These are phyloP conservation scores for Thymus quinquecostatus DNA, from an alignment of 257 asterid genomes.

Conservation along the genomic window DNA sequence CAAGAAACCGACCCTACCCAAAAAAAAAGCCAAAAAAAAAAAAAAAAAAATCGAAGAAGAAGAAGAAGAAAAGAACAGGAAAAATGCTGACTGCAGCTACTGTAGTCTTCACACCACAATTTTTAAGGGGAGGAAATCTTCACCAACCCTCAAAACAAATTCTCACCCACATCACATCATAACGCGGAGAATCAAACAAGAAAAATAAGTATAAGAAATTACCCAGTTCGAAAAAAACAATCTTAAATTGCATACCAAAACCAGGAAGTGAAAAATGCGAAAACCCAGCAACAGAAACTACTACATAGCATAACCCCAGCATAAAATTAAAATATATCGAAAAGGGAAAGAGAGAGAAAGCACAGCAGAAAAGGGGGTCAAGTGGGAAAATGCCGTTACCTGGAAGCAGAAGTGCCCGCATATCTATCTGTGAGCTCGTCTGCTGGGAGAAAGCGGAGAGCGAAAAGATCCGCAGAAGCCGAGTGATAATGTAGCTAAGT, in stretches of 20 bases:
- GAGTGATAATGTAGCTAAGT: conserved; percentile 26
- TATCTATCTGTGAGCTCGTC: conserved; percentile 23
- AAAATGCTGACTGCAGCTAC: conserved; percentile 29
- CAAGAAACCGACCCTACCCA: conserved; percentile 42
- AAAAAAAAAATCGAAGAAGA: neutral
- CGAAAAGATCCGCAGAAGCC: conserved; percentile 36
- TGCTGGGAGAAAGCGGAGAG: conserved; percentile 20
- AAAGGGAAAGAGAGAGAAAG: neutral
- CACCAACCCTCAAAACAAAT: conserved; percentile 31
- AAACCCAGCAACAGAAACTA: conserved; percentile 8
- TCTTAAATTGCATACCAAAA: conserved; percentile 4
- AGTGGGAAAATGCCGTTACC: conserved; percentile 34
- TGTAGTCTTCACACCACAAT: conserved; percentile 9
- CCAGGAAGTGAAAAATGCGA: neutral
- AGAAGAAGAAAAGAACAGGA: neutral
- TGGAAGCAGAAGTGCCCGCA: conserved; percentile 22
- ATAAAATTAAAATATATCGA: neutral
- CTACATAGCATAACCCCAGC: neutral
- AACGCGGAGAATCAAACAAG: conserved; percentile 7
- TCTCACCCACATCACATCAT: conserved; percentile 39
- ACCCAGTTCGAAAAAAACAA: neutral
- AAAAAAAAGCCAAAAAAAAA: neutral
- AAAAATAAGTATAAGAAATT: neutral
- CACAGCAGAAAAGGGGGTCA: neutral
- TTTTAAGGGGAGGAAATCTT: neutral